Evolutionary conservation across 305 asterid species (phyloP), one percentile per base, ranked within the genome.

Genomic region (Rubia peregrina): DNA sequence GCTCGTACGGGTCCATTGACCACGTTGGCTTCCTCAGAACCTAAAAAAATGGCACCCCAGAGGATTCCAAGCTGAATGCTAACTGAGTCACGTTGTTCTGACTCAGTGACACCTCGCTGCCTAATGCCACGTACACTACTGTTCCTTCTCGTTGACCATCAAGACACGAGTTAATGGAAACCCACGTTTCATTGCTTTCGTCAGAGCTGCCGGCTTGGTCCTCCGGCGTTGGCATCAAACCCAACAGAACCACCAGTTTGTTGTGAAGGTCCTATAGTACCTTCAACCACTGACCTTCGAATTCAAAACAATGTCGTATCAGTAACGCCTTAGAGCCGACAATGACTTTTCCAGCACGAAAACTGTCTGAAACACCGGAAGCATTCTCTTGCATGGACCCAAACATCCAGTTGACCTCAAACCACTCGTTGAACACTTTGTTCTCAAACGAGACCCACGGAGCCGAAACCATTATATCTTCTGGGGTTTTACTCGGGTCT

Each of bases 401-500:
- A 1, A 63, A 10, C 14, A 70, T 49, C 81, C 78, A 74, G 43
- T 74, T 26, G 22, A 24, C 13, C 60, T 67, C 71, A 14, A 26
- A 22, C 4, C 56, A 2, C 42, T 19, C n/a, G 33, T 46, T 46
- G 38, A 10, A 55, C 14, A 67, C 60, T 48, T 67, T 46, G 12
- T 43, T 77, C 36, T 69, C 69, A 30, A 78, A 78, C 12, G 64
- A 41, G 0, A 78, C 56, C 81, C 81, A 78, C 40, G 38, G 71
- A 0, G 81, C 73, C 2, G 75, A 75, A 0, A 70, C 74, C 38
- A 13, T 65, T n/a, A 70, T 70, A 14, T 74, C 81, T 36, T 74
- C 76, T 0, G 61, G 56, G 60, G 3, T 44, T 24, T 67, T 67
- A 24, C 71, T 67, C 60, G 71, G 71, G 33, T 67, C 71, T 7